Conservation (phyloP, 2,329 filamentous ascomycete genomes). For the Aspergillus novoparasiticus region DNA sequence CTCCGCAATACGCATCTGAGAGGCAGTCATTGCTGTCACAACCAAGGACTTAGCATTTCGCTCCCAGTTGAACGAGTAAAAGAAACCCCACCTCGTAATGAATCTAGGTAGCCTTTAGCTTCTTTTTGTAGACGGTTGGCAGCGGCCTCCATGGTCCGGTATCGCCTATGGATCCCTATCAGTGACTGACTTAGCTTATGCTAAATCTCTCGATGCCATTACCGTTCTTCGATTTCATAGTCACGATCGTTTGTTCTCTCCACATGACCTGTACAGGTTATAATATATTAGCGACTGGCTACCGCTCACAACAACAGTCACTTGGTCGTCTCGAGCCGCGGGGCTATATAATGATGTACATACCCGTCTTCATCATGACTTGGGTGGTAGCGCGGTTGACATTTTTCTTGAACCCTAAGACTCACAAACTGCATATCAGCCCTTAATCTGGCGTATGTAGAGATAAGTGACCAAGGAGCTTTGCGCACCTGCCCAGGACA, state of each 20-base stretch:
- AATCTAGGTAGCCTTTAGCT: slow-evolving; percentile 96
- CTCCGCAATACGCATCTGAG: slow-evolving; percentile 71
- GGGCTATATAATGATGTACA: slow-evolving; percentile 32
- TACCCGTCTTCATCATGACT: slow-evolving; percentile 99
- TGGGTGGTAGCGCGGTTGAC: slow-evolving; percentile 98
- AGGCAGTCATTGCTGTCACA: slow-evolving; percentile 89
- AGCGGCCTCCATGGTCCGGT: slow-evolving; percentile 95
- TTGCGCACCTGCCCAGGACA: slow-evolving; percentile 70
- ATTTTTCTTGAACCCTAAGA: slow-evolving; percentile 84
- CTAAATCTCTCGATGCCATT: slow-evolving; percentile 14
- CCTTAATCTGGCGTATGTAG: neutral
- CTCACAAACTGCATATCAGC: slow-evolving; percentile 9
- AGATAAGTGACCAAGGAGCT: neutral
- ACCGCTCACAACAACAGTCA: neutral
- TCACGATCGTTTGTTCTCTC: slow-evolving; percentile 98
- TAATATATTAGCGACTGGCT: slow-evolving; percentile 4
- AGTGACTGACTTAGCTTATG: slow-evolving; percentile 8
- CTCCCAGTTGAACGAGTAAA: neutral
- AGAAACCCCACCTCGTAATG: slow-evolving; percentile 71
- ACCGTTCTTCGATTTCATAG: slow-evolving; percentile 97
- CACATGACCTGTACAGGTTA: slow-evolving; percentile 71
- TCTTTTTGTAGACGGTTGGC: slow-evolving; percentile 93
- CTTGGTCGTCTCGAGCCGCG: slow-evolving; percentile 9
- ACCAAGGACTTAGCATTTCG: slow-evolving; percentile 11
- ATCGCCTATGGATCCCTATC: slow-evolving; percentile 64